Evolutionary conservation across 139 green algal genomes (phyloP), one percentile per base, ranked within the genome.

Genomic region (Haematococcus lacustris): DNA sequence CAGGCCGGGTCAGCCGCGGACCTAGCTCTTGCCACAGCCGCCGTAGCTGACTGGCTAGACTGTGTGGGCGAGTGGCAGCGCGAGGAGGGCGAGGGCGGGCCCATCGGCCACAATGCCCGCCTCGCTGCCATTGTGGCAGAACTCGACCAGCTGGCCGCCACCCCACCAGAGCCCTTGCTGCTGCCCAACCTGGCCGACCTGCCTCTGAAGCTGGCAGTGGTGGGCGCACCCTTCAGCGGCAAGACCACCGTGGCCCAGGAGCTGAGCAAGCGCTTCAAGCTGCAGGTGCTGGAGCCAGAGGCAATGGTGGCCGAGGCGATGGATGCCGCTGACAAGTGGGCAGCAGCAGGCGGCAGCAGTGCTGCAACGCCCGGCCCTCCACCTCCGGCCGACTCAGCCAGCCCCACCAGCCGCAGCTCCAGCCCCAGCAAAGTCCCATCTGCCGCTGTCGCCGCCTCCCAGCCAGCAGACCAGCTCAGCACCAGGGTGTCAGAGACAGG

Each of bases 241-340:
- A 92, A 91, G 83, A 85, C 76, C 32, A 85, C 66, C 2, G 66
- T 85, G 51, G 88, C 86, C 0, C 76, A 80, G 38, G 70, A 79
- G 37, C 66, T 91, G 33, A 73, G 83, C 28, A 63, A 77, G 21
- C 28, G 34, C n/a, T 81, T 76, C 72, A 68, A 76, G 64, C 74
- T 88, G 37, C n/a, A 53, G 38, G 23, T 87, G 70, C 71, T 90
- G 32, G 66, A 78, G 0, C 76, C 82, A 30, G 69, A 87, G 76
- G 50, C 66, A 51, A 75, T 87, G 2, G 69, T 84, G n/a, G 47
- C 74, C 13, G 73, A 83, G 7, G 80, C 78, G 9, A 53, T 85
- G 1, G 62, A 57, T 32, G 82, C 71, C 3, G 82, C 78, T 30
- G 68, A 73, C 35, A 77, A 68, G 32, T 78, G 71, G 59, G 59